Evolutionary conservation across 2,329 filamentous ascomycete genomes (phyloP).

Genomic region (Fusarium sp.): DNA sequence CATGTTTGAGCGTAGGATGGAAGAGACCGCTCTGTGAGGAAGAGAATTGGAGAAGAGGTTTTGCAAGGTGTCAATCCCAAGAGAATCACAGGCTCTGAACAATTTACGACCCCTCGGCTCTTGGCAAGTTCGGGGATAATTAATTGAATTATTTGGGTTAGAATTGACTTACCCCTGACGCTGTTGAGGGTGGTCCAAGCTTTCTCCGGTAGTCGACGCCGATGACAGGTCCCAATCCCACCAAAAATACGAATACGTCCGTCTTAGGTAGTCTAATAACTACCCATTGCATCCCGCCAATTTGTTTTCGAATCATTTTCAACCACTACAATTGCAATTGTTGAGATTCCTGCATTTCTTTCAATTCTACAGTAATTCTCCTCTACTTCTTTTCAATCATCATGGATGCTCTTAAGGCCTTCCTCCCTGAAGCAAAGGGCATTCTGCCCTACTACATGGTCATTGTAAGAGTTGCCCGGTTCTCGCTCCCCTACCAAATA

Average conservation of each 20-base stretch:
- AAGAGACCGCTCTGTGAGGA: neutral
- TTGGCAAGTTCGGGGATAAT: slow-evolving; percentile 22
- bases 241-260: slow-evolving; percentile 32
- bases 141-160: slow-evolving; percentile 27
- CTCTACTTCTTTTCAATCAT: neutral
- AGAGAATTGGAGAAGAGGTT: neutral
- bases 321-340: slow-evolving; percentile 14
- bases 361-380: too few species aligned
- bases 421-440: slow-evolving; percentile 66
- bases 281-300: slow-evolving; percentile 10
- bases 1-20: slow-evolving; percentile 43
- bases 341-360: slow-evolving; percentile 8
- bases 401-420: slow-evolving; percentile 63
- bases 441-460: slow-evolving; percentile 73
- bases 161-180: slow-evolving; percentile 41
- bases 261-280: slow-evolving; percentile 3
- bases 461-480: slow-evolving; percentile 59
- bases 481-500: neutral
- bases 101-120: slow-evolving; percentile 42
- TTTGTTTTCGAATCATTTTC: neutral
- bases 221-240: slow-evolving; percentile 32
- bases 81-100: slow-evolving; percentile 20
- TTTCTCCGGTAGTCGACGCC: slow-evolving; percentile 33
- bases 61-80: slow-evolving; percentile 17
- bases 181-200: slow-evolving; percentile 52